Conservation (phyloP, 1,284 basidiomycete genomes). For the Leccinum pachyderme region DNA sequence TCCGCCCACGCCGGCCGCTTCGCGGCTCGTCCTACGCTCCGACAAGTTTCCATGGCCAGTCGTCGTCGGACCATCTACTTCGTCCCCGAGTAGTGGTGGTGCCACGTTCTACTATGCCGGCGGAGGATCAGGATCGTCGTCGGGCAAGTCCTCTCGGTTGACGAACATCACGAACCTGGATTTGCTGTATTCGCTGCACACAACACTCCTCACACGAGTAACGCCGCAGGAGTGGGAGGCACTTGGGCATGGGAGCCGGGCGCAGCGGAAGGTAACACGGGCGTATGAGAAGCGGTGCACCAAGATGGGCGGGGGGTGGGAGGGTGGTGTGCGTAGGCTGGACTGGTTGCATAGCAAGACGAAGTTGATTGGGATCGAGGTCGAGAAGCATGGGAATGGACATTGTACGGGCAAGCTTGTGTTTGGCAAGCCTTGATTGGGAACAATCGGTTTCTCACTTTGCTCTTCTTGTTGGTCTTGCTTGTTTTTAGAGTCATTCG, state of each 20-base stretch:
- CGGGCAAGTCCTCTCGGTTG: conserved; percentile 33
- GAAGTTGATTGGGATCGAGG: conserved; percentile 58
- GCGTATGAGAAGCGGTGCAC: conserved; percentile 64
- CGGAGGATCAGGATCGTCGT: conserved; percentile 27
- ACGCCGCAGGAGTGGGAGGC: conserved; percentile 64
- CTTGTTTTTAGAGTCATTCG: background rate
- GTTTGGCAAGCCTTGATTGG: conserved; percentile 42
- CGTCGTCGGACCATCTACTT: conserved; percentile 39
- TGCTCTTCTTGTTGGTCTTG: background rate
- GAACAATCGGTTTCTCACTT: background rate
- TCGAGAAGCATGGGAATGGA: conserved; percentile 45
- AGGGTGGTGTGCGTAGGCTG: conserved; percentile 59
- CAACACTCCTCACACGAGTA: conserved; percentile 52
- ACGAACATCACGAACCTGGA: conserved; percentile 57
- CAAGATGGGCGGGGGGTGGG: conserved; percentile 63
- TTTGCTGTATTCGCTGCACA: conserved; percentile 58
- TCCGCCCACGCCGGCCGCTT: conserved; percentile 45
- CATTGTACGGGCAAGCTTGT: conserved; percentile 47
- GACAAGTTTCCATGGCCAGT: conserved; percentile 64
- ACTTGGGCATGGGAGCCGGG: conserved; percentile 51
- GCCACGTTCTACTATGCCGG: conserved; percentile 28
- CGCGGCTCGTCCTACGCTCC: conserved; percentile 53
- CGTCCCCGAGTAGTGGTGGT: conserved; percentile 17
- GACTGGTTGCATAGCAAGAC: conserved; percentile 68
- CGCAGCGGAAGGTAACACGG: conserved; percentile 52